These are phyloP conservation scores for Solanum tacnaense DNA, from an alignment of 257 asterid genomes.

Conservation along the genomic window DNA sequence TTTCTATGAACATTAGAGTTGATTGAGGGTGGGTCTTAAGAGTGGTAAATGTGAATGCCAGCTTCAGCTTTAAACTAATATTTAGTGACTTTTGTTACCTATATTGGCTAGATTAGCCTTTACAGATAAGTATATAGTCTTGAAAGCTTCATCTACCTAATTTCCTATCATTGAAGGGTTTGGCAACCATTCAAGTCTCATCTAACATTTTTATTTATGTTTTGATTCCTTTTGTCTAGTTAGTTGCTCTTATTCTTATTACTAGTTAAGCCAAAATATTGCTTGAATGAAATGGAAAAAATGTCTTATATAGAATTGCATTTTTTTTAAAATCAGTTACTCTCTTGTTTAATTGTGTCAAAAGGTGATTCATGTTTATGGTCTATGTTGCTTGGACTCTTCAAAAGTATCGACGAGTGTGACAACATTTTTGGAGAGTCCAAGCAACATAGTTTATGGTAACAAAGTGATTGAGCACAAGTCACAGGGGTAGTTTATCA, in stretches of 20 bases:
- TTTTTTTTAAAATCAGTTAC: no score
- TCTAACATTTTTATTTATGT: neutral
- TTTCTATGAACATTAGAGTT: slow-evolving; percentile 13
- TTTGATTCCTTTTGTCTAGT: neutral
- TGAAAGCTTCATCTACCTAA: neutral
- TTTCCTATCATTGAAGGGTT: neutral
- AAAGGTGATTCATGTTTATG: neutral
- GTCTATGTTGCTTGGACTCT: neutral
- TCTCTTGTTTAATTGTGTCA: neutral
- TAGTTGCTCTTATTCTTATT: neutral
- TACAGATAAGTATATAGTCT: neutral
- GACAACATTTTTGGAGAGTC: neutral
- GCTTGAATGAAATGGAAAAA: neutral
- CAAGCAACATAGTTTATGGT: neutral
- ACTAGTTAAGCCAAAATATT: neutral
- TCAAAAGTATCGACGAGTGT: neutral
- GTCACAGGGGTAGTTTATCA: neutral
- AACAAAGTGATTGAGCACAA: neutral
- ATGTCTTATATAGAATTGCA: neutral
- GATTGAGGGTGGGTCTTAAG: neutral
- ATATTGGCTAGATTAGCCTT: neutral
- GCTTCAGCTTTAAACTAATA: neutral
- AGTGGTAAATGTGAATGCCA: neutral
- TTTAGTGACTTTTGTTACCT: neutral
- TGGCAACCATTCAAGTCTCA: neutral